These are phyloP conservation scores for Melaleuca alternifolia DNA, from an alignment of 345 rosid genomes.

Conservation along the genomic window DNA sequence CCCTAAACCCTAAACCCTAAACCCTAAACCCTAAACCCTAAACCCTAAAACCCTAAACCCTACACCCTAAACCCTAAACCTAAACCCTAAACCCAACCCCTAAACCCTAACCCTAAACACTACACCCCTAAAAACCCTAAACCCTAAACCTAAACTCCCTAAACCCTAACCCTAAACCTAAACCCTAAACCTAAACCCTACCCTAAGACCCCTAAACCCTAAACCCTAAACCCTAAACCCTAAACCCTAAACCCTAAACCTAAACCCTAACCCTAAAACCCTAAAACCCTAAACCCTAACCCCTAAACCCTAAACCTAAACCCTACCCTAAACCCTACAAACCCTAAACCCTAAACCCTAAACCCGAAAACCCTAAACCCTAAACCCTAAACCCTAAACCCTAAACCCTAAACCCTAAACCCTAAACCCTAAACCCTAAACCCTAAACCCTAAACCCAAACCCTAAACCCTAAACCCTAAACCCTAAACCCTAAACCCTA, in stretches of 20 bases:
- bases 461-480: slow-evolving; percentile 9
- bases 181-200: neutral
- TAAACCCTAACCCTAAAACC: neutral
- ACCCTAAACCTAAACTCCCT: neutral
- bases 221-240: neutral
- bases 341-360: slow-evolving; percentile 14
- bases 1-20: neutral
- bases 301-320: slow-evolving; percentile 2
- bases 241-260: neutral
- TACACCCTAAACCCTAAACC: neutral
- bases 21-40: neutral
- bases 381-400: slow-evolving; percentile 14
- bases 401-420: slow-evolving; percentile 11
- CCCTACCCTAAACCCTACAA: slow-evolving; percentile 1
- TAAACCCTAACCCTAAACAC: neutral
- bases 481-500: neutral
- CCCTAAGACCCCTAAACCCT: neutral
- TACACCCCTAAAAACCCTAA: neutral
- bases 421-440: slow-evolving; percentile 11
- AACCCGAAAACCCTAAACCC: slow-evolving; percentile 13
- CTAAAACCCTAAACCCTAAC: slow-evolving; percentile 4
- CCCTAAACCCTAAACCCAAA: slow-evolving; percentile 10
- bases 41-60: neutral
- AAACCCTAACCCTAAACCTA: neutral
- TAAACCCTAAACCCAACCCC: neutral